These are phyloP conservation scores for Cicer bijugum DNA, from an alignment of 306 rosid species.

Conservation along the genomic window DNA sequence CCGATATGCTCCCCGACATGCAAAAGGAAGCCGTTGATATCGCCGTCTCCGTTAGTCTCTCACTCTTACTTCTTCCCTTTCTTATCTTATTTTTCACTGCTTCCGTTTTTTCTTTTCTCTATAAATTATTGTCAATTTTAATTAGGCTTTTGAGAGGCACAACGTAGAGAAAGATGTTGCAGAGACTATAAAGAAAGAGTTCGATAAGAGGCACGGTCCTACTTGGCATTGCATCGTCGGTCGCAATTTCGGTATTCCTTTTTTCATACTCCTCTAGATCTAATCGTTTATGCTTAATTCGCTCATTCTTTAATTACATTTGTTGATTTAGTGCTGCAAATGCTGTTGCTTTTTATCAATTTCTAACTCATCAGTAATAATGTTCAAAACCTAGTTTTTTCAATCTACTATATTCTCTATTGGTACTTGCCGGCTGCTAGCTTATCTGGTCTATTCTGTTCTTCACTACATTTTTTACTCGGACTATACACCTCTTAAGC, in stretches of 20 bases:
- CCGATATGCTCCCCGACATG: constrained; percentile 85
- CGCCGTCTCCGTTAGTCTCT: constrained; percentile 74
- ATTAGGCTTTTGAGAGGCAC: constrained; percentile 86
- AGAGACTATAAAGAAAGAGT: constrained; percentile 89
- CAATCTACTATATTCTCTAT: neutral
- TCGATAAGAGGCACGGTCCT: constrained; percentile 85
- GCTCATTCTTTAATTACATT: neutral
- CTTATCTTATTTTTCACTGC: neutral
- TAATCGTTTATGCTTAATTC: constrained; percentile 49
- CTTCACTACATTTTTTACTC: neutral
- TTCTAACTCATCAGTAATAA: neutral
- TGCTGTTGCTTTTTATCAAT: constrained; percentile 27
- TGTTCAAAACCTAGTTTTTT: constrained; percentile 26
- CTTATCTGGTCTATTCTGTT: neutral
- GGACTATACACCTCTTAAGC: neutral
- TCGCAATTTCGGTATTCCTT: constrained; percentile 78
- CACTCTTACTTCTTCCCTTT: neutral
- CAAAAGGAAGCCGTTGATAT: constrained; percentile 91
- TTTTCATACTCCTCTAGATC: constrained; percentile 25
- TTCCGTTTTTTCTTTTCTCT: neutral
- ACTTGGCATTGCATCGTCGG: constrained; percentile 99
- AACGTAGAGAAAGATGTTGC: constrained; percentile 92
- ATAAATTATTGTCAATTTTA: neutral
- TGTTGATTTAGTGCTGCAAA: constrained; percentile 26
- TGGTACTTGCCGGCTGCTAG: constrained; percentile 3